Evolutionary conservation across 345 rosid species (phyloP).

Genomic region (Rhodomyrtus tomentosa): DNA sequence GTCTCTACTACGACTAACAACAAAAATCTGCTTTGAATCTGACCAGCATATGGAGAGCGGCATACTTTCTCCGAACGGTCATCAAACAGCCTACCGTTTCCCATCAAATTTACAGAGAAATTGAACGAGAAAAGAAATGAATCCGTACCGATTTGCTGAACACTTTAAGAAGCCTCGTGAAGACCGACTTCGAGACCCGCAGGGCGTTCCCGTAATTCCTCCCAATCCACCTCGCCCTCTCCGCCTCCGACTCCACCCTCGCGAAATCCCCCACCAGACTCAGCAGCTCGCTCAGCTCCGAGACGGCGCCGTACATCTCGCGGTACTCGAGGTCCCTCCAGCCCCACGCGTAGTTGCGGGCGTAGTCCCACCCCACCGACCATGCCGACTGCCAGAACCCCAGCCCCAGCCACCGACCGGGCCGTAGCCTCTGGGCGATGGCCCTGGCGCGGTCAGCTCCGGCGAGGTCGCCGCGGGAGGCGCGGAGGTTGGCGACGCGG

Average conservation of each 20-base stretch:
- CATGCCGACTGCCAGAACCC: conserved; percentile 33
- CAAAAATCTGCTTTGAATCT: not conserved
- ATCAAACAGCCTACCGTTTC: no score
- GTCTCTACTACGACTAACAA: not conserved
- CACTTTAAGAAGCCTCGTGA: conserved; percentile 34
- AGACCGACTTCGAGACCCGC: conserved; percentile 29
- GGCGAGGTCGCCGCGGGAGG: conserved; percentile 46
- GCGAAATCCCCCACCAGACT: conserved; percentile 27
- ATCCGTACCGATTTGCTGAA: conserved; percentile 22
- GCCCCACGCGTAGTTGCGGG: conserved; percentile 48
- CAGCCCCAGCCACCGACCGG: conserved; percentile 21
- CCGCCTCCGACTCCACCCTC: conserved; percentile 32
- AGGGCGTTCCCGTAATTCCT: conserved; percentile 41
- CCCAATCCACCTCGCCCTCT: conserved; percentile 37
- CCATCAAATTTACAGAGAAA: not conserved
- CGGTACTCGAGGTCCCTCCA: conserved; percentile 40
- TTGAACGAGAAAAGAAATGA: not conserved
- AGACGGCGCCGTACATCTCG: conserved; percentile 39
- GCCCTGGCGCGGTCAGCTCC: conserved; percentile 48
- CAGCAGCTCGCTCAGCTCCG: conserved; percentile 55
- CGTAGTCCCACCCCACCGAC: conserved; percentile 75
- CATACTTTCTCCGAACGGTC: no score
- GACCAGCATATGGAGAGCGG: not conserved
- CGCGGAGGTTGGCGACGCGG: conserved; percentile 71
- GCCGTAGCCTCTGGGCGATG: conserved; percentile 38